A percentile compares a stretch with the other conserved stretches of the same genome.
phyloP scores from a whole-genome alignment of 2,329 filamentous ascomycete species.

The Mariannaea sp. region DNA sequence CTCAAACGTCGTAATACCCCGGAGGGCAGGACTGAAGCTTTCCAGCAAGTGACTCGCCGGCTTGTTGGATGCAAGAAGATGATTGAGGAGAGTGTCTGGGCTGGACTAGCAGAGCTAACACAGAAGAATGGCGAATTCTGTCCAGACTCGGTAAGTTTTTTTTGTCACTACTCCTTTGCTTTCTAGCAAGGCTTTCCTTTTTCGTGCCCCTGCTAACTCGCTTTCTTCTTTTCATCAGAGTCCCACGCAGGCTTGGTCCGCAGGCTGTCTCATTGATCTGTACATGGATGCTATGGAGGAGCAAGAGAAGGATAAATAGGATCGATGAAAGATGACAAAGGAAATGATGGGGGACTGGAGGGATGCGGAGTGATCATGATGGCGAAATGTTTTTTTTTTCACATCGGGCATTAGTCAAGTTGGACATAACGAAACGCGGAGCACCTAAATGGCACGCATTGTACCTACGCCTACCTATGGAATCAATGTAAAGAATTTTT shows the following conservation, averaged over 20 bases:
- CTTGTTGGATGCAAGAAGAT: conserved; percentile 84
- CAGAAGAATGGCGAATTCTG: conserved; percentile 87
- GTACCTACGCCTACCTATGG: conserved; percentile 17
- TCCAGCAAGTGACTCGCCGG: conserved; percentile 90
- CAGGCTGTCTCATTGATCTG: conserved; percentile 90
- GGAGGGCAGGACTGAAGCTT: conserved; percentile 79
- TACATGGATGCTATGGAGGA: conserved; percentile 84
- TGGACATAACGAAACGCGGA: too few species aligned
- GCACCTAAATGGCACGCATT: conserved; percentile 19
- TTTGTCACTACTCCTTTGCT: too few species aligned
- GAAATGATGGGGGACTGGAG: too few species aligned
- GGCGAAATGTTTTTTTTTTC: too few species aligned
- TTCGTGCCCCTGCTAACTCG: not conserved
- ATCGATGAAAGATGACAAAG: conserved; percentile 12
- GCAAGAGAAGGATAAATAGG: conserved; percentile 39
- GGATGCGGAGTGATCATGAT: not conserved
- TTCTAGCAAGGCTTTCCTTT: not conserved
- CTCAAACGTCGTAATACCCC: conserved; percentile 64
- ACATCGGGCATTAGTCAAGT: too few species aligned
- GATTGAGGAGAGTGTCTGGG: conserved; percentile 82
- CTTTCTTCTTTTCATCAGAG: conserved; percentile 58
- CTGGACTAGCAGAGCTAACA: conserved; percentile 88
- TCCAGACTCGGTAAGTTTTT: conserved; percentile 75
- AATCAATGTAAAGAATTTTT: conserved; percentile 18
- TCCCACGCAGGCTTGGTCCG: conserved; percentile 96